A percentile compares a stretch with the other conserved stretches of the same genome.
These are phyloP conservation scores for Solanum rostratum DNA, from an alignment of 257 asterid species.

Conservation along the genomic window DNA sequence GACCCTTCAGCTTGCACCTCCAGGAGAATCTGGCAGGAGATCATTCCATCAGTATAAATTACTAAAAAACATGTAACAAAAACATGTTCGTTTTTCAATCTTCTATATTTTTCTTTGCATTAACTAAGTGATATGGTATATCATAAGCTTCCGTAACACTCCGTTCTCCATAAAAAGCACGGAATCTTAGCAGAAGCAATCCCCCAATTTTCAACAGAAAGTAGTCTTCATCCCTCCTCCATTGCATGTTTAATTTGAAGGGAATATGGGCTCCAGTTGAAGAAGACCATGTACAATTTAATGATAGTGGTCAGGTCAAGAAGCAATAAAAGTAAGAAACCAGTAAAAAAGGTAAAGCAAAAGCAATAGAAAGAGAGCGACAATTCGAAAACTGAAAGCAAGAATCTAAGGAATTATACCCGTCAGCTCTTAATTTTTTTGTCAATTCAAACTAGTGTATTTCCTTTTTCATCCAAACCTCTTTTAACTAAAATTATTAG, in stretches of 20 bases:
- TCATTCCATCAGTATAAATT: neutral
- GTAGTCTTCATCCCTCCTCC: too few relatives aligned
- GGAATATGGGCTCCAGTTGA: too few relatives aligned
- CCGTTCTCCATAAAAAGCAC: neutral
- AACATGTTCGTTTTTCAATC: neutral
- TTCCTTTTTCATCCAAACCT: neutral
- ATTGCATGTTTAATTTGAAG: too few relatives aligned
- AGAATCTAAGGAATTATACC: neutral
- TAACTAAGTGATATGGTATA: neutral
- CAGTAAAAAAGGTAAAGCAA: neutral
- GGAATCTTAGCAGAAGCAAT: neutral
- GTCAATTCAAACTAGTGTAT: neutral
- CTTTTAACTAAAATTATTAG: too few relatives aligned
- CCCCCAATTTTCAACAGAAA: neutral
- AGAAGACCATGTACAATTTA: too few relatives aligned
- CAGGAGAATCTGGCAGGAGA: slow-evolving; percentile 61
- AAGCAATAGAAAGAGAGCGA: neutral
- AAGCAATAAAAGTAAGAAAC: neutral
- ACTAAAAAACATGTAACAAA: neutral
- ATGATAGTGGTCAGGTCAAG: neutral
- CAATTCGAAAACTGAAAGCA: neutral
- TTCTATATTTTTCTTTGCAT: neutral
- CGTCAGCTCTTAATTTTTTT: neutral
- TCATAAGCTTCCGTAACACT: neutral
- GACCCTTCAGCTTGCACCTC: slow-evolving; percentile 54